Evolutionary conservation across 441 rosid species (phyloP), one percentile per base, ranked within the genome.

Genomic region (Jatropha multifida): DNA sequence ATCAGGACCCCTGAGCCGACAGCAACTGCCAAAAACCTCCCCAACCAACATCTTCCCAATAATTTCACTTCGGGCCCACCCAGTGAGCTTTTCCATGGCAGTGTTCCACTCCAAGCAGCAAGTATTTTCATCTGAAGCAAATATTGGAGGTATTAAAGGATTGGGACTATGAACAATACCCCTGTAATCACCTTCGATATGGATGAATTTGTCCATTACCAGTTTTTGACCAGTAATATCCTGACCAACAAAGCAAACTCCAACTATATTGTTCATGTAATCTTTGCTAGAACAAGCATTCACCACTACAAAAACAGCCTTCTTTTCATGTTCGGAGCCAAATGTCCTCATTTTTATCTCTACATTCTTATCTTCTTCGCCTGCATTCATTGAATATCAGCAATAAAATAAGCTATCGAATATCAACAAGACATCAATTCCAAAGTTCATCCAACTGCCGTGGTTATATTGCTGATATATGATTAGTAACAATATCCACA

Each of bases 211-310:
- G 78, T 95, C 99, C 99, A 95, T 93, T 27, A 89, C 94, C 62
- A 90, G 83, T 76, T 93, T 95, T 72, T 95, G 97, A 82, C 85
- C 91, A 42, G 99, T 95, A 54, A 95, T 88, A 70, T 95, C 99
- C 77, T 95, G 97, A 79, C 90, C 99, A 0, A 95, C 90, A 81
- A 95, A 93, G 85, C 97, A 95, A 70, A 92, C 95, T 60, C 98
- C 99, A 58, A 95, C 96, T 10, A 95, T 88, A 79, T 88, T 92
- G 81, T 90, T 83, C 63, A 80, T 77, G 83, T 88, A 90, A 87
- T 95, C 99, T 88, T 84, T 92, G 89, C 97, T 93, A 26, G 92
- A 92, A 79, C 99, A 95, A 65, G 96, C 96, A 76, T 95, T 95
- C 52, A 93, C 98, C 68, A 95, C 91, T 68, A 95, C 82, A 75